Conservation (phyloP, 2,329 filamentous ascomycete species). For the Truncatella angustata region DNA sequence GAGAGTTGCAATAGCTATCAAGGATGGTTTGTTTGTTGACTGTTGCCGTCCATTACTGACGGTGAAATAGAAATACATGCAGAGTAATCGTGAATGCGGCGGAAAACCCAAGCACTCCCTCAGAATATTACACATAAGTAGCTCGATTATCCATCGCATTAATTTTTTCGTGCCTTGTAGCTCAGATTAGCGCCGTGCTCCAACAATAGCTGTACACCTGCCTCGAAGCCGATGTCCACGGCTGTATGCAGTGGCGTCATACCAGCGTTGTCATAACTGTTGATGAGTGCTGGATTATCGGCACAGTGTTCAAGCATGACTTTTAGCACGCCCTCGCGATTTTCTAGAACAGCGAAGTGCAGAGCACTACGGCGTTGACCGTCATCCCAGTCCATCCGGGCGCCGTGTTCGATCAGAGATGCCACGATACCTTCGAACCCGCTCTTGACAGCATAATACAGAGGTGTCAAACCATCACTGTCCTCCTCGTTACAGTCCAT, state of each 20-base stretch:
- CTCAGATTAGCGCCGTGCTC: not conserved
- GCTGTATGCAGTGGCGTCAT: slow-evolving; percentile 18
- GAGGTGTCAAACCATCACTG: slow-evolving; percentile 21
- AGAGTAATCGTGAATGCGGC: too few species aligned
- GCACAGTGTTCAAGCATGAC: not conserved
- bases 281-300: not conserved
- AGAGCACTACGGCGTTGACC: not conserved
- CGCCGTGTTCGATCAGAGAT: not conserved
- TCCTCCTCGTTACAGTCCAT: slow-evolving; percentile 20
- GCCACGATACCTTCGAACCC: slow-evolving; percentile 16
- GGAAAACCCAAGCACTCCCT: too few species aligned
- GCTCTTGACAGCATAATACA: slow-evolving; percentile 18
- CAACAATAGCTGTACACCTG: slow-evolving; percentile 15
- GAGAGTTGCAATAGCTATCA: too few species aligned
- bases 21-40: too few species aligned
- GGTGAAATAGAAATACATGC: too few species aligned
- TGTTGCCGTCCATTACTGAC: too few species aligned
- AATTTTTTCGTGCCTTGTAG: too few species aligned
- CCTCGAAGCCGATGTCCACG: slow-evolving; percentile 16
- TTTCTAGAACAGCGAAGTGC: not conserved
- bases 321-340: not conserved
- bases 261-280: slow-evolving; percentile 15
- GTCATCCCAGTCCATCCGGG: not conserved
- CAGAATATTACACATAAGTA: too few species aligned
- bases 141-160: too few species aligned